A percentile compares a stretch with the other conserved stretches of the same genome.
Evolutionary conservation across 192 early-diverging fungal genomes (phyloP).

Genomic region (Linnemannia schmuckeri): DNA sequence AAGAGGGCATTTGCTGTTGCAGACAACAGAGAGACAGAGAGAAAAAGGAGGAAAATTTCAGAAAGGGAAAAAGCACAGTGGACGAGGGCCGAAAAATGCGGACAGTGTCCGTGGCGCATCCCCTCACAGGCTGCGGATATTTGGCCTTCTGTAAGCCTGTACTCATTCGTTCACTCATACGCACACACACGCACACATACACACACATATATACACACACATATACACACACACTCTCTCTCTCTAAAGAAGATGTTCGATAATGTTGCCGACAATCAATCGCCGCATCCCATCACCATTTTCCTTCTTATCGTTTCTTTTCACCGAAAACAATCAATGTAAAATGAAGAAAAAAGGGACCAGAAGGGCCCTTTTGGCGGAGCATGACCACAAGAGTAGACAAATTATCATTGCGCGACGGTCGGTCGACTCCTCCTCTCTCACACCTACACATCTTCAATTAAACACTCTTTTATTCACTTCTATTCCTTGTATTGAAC

Average conservation of each 20-base stretch:
- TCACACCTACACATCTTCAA: neutral
- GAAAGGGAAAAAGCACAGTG: neutral
- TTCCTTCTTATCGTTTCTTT: too few relatives aligned
- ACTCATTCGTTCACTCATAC: too few relatives aligned
- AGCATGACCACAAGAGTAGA: slow-evolving; percentile 2
- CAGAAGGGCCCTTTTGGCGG: neutral
- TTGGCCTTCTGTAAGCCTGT: too few relatives aligned
- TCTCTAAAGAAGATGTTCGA: too few relatives aligned
- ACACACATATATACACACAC: too few relatives aligned
- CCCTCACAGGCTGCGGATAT: neutral
- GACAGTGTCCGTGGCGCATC: neutral
- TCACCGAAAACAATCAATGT: too few relatives aligned
- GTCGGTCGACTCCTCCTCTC: neutral
- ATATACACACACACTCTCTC: too few relatives aligned
- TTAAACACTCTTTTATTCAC: neutral
- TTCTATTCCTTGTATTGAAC: neutral
- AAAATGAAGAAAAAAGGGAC: too few relatives aligned
- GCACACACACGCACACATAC: too few relatives aligned
- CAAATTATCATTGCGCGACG: neutral
- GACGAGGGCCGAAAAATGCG: neutral
- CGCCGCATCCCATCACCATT: too few relatives aligned
- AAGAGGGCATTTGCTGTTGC: neutral
- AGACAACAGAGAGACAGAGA: neutral
- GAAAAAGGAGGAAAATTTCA: neutral
- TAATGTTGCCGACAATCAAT: too few relatives aligned